A percentile compares a stretch with the other conserved stretches of the same genome.
Conservation (phyloP, 805 yeast species). For the Yamadazyma olivae region DNA sequence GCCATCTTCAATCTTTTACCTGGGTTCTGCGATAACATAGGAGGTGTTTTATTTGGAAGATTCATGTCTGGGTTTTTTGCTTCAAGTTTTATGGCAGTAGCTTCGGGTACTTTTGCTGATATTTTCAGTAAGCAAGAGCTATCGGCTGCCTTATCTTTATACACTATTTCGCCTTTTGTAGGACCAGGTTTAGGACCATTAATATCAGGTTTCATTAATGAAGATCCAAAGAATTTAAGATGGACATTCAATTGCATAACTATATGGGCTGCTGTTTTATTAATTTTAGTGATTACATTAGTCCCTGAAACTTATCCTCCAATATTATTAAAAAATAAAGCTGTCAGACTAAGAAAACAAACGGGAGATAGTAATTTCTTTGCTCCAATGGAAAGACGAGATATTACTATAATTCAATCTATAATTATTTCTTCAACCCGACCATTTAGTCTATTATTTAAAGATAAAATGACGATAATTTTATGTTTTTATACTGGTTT, state of each 20-base stretch:
- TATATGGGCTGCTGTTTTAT: conserved; percentile 22
- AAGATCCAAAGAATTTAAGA: conserved; percentile 13
- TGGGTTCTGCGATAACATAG: conserved; percentile 22
- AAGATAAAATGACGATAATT: conserved; percentile 26
- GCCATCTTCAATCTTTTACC: conserved; percentile 23
- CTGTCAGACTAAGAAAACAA: conserved; percentile 21
- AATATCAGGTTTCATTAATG: conserved; percentile 24
- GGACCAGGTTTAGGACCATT: conserved; percentile 30
- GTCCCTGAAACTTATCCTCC: conserved; percentile 32
- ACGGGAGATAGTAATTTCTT: conserved; percentile 35
- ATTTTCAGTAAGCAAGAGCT: conserved; percentile 22
- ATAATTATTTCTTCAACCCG: conserved; percentile 19
- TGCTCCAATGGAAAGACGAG: conserved; percentile 38
- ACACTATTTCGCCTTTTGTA: conserved; percentile 26
- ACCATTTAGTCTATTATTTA: conserved; percentile 23
- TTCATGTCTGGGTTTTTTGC: conserved; percentile 26
- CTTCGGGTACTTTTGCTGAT: conserved; percentile 28
- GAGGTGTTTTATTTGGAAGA: conserved; percentile 25
- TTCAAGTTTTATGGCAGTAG: conserved; percentile 26
- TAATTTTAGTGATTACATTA: conserved; percentile 16
- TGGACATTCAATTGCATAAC: conserved; percentile 27
- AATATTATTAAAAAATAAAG: conserved; percentile 20
- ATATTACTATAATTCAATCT: conserved; percentile 15
- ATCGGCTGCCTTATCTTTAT: conserved; percentile 20
- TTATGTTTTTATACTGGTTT: conserved; percentile 41